Base-by-base conservation (phyloP, 495 filamentous ascomycete species). In the Neurospora sp. region DNA sequence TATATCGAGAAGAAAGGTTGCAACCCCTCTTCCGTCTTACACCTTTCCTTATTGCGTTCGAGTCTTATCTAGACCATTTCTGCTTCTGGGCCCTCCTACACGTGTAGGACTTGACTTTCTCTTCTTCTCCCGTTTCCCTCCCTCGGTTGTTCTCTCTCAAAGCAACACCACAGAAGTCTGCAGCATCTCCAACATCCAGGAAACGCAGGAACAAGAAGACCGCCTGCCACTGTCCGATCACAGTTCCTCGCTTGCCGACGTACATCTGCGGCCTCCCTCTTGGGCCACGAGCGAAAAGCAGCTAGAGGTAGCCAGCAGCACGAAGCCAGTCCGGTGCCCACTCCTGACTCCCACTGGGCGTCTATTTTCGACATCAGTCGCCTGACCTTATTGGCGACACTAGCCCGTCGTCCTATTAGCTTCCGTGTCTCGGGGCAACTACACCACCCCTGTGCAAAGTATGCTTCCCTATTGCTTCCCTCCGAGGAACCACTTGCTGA, bases 361-460 rank as follows among this genome's bases (percentile, higher is more conserved):
- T 79, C 81, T 82, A 82, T 78, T 77, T 77, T 71, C 78, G 77
- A 80, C 79, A 74, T 78, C 76, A 78, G 76, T 79, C 77, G 77
- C 76, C 72, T 69, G 73, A 69, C 77, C 77, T 75, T 75, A 81
- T 81, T 82, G 81, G 78, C 76, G 74, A 72, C 69, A 70, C 70
- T 36, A 69, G 31, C 54, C 40, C 21, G 54, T 71, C 71, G 77
- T 75, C 81, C 81, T 82, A 82, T 82, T 79, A 82, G 78, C 75
- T 73, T 36, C 54, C 24, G 42, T 73, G 72, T 37, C 69, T 71
- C 54, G 66, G 66, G 42, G 24, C 59, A 66, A 70, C 72, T 73
- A 28, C 54, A n/a, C 31, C 71, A 69, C 79, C 79, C 80, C 71
- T 76, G 74, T 39, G 59, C 73, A 39, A 72, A 73, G 80, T 82